phyloP scores from a whole-genome alignment of 768 basidiomycete species.

The Lyophyllum decastes region DNA sequence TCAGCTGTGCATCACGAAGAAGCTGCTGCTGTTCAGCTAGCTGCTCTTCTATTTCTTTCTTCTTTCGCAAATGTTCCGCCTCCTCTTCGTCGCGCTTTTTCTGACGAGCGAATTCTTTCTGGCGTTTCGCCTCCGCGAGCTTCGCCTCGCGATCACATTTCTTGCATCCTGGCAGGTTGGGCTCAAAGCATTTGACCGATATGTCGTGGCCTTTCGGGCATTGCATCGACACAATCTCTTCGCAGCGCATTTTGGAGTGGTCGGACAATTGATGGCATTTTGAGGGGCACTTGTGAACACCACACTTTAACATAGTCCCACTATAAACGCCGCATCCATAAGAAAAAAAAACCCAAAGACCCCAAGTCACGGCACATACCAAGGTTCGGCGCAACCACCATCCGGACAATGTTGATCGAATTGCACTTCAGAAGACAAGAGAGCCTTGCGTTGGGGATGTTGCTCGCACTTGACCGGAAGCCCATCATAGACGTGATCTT shows the following conservation, averaged over 20 bases:
- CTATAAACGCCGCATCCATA: slow-evolving; percentile 29
- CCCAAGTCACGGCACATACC: slow-evolving; percentile 38
- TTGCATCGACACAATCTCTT: slow-evolving; percentile 29
- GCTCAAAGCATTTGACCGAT: slow-evolving; percentile 45
- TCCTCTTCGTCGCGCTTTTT: slow-evolving; percentile 46
- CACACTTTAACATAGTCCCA: slow-evolving; percentile 48
- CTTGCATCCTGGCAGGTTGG: slow-evolving; percentile 36
- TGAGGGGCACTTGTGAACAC: slow-evolving; percentile 53
- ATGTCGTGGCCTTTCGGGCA: slow-evolving; percentile 49
- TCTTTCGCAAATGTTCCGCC: slow-evolving; percentile 37
- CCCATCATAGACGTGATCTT: slow-evolving; percentile 53
- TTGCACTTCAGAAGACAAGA: slow-evolving; percentile 42
- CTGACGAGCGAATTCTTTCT: slow-evolving; percentile 41
- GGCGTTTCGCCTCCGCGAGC: slow-evolving; percentile 39
- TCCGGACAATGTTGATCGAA: slow-evolving; percentile 58
- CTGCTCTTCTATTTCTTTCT: slow-evolving; percentile 46
- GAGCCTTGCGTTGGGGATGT: slow-evolving; percentile 42
- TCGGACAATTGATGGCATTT: slow-evolving; percentile 61
- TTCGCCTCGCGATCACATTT: slow-evolving; percentile 49
- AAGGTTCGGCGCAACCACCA: slow-evolving; percentile 62
- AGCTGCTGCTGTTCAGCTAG: slow-evolving; percentile 35
- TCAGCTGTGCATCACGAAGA: background rate
- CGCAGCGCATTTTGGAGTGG: slow-evolving; percentile 57
- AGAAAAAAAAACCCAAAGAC: background rate
- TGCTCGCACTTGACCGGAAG: slow-evolving; percentile 60